phyloP scores from a whole-genome alignment of 1,284 basidiomycete genomes.

The Cystobasidium sp. region DNA sequence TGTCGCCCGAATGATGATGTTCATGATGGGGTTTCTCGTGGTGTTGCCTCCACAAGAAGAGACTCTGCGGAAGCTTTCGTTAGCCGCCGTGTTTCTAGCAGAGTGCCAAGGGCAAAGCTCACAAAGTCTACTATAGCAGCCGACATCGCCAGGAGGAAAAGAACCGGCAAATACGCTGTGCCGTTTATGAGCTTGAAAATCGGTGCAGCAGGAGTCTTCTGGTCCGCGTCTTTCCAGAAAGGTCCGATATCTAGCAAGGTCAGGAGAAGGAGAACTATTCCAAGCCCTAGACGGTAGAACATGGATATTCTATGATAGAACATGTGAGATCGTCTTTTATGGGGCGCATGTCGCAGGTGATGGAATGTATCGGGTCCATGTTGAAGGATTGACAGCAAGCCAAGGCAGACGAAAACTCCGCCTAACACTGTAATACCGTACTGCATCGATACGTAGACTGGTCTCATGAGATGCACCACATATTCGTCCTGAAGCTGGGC shows the following conservation, averaged over 20 bases:
- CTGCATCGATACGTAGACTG: slow-evolving; percentile 22
- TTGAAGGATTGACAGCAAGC: slow-evolving; percentile 13
- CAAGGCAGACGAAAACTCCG: slow-evolving; percentile 21
- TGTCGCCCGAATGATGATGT: not conserved
- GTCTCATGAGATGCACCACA: slow-evolving; percentile 11
- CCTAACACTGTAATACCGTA: slow-evolving; percentile 20
- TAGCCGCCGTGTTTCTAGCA: not conserved
- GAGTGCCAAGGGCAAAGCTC: not conserved
- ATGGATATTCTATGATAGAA: slow-evolving; percentile 27
- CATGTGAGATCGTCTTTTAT: slow-evolving; percentile 3
- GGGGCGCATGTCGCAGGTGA: not conserved
- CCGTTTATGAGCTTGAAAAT: slow-evolving; percentile 9
- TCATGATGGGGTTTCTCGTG: not conserved
- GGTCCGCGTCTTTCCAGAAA: slow-evolving; percentile 15
- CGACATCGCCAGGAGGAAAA: slow-evolving; percentile 5
- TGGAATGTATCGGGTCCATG: slow-evolving; percentile 16
- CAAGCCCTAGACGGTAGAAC: slow-evolving; percentile 20
- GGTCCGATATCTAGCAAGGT: slow-evolving; percentile 22
- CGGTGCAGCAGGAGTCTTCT: slow-evolving; percentile 1
- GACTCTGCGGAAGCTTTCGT: not conserved
- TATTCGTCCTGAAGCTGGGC: not conserved
- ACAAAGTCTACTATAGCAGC: slow-evolving; percentile 22
- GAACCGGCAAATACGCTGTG: not conserved
- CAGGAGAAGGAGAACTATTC: slow-evolving; percentile 6
- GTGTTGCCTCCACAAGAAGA: slow-evolving; percentile 27